These are phyloP conservation scores for Coemansia sp. DNA, from an alignment of 192 early-diverging fungal genomes.

Conservation along the genomic window DNA sequence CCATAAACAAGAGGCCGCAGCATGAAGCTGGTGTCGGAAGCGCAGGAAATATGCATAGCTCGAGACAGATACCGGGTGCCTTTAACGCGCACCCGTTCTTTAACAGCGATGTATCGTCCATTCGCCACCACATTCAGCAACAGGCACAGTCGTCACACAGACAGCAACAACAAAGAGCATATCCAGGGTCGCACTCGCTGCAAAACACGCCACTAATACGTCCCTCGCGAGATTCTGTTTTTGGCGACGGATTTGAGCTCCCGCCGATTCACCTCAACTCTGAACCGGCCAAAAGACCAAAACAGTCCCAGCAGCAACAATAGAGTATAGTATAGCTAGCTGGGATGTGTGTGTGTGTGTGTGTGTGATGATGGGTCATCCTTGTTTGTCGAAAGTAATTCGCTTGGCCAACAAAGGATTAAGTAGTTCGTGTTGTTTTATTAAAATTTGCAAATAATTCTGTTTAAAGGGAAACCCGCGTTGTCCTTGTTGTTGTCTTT, in stretches of 20 bases:
- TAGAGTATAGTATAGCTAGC: too few species aligned
- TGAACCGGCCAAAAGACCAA: background rate
- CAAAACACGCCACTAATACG: constrained; percentile 50
- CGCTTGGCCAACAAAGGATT: too few species aligned
- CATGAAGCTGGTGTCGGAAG: background rate
- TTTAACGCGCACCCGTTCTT: constrained; percentile 35
- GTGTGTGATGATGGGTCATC: too few species aligned
- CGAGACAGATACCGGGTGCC: background rate
- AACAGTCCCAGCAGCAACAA: background rate
- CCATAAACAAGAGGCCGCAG: background rate
- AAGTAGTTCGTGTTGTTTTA: too few species aligned
- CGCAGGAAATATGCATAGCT: background rate
- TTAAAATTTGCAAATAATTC: too few species aligned
- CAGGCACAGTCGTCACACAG: background rate
- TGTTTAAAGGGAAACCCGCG: too few species aligned
- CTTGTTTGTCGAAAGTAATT: too few species aligned
- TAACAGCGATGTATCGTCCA: constrained; percentile 47
- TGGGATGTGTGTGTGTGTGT: too few species aligned
- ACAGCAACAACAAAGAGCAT: constrained; percentile 10
- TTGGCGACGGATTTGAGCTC: constrained; percentile 23
- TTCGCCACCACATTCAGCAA: constrained; percentile 45
- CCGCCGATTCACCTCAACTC: constrained; percentile 13
- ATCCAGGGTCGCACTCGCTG: constrained; percentile 24
- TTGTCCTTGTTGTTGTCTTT: too few species aligned
- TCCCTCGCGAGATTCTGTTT: constrained; percentile 17